phyloP scores from a whole-genome alignment of 1,139 yeast species.

The Saccharomyces hybrid region DNA sequence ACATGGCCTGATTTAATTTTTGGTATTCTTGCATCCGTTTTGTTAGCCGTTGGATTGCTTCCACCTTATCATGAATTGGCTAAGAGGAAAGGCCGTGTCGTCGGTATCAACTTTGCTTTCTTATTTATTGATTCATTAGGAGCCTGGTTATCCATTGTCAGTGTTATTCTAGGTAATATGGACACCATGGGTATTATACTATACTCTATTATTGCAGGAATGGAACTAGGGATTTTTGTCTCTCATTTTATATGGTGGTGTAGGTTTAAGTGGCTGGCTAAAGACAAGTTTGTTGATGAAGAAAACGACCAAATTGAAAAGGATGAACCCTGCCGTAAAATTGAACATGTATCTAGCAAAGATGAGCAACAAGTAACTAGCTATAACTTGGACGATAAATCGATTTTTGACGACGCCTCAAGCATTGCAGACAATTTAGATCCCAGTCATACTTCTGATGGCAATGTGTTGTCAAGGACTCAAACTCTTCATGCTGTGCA shows the following conservation, averaged over 20 bases:
- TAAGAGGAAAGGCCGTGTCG: constrained; percentile 72
- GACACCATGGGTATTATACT: constrained; percentile 74
- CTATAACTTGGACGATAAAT: not conserved
- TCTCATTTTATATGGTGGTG: constrained; percentile 69
- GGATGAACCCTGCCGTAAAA: constrained; percentile 9
- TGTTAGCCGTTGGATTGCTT: constrained; percentile 67
- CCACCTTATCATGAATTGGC: constrained; percentile 86
- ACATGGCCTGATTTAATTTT: constrained; percentile 73
- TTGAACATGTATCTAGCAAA: not conserved
- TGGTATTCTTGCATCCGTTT: constrained; percentile 71
- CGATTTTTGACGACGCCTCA: not conserved
- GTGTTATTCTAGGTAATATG: constrained; percentile 53
- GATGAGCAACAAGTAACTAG: not conserved
- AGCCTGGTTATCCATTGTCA: constrained; percentile 65
- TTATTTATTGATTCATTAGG: constrained; percentile 71
- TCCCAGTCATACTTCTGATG: not conserved
- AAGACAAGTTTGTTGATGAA: constrained; percentile 12
- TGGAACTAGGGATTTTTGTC: constrained; percentile 70
- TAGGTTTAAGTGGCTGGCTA: constrained; percentile 39
- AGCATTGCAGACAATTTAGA: not conserved
- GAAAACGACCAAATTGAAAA: constrained; percentile 15
- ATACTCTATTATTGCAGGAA: constrained; percentile 59
- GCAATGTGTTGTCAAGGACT: not conserved
- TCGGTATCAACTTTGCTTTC: constrained; percentile 83
- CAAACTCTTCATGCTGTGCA: constrained; percentile 10